Base-by-base conservation (phyloP, 768 basidiomycete genomes). In the Pholiota conissans region DNA sequence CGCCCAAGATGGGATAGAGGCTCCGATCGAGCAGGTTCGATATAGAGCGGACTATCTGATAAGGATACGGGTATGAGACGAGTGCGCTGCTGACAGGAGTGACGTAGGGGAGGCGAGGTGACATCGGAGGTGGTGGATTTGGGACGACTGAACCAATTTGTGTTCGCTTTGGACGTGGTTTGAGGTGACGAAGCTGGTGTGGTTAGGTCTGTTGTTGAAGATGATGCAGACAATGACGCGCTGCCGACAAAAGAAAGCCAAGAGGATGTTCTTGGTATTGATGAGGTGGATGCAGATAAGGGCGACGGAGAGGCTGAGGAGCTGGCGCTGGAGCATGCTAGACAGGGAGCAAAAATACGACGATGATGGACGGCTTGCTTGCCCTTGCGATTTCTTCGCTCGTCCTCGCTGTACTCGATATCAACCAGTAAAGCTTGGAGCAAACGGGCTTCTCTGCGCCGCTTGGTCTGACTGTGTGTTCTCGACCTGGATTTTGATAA, bases 371-470 rank as follows among this genome's bases (percentile, higher is more conserved):
- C 69, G 63, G 49, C 65, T 60, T 58, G 64, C 49, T 68, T 80
- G 70, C 60, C 78, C 71, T 71, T 81, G 68, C 62, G 66, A 63
- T 66, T 69, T 22, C 61, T 61, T 35, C 74, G 69, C 55, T 78
- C 76, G 5, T 69, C 74, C 7, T 76, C 70, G 42, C 73, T 75
- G 70, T 73, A 76, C 54, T 79, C 73, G 22, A 78, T 75, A 47
- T 74, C 73, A 39, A 73, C 68, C 20, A 84, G 73, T 16, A 84
- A 69, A 5, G 65, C 70, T 34, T 79, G 74, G 51, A 84, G 65
- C 6, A 84, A 69, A 49, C 78, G 77, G 57, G 56, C 57, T 28
- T 71, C 62, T 50, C 59, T 65, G 6, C 63, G 65, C 10, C 56
- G 63, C 50, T 60, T 66, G 35, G 54, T 49, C 40, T 62, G 67